Percentiles rank a stretch among this genome's conserved stretches.
phyloP scores from a whole-genome alignment of 257 asterid species.

The Solanum chaucha region DNA sequence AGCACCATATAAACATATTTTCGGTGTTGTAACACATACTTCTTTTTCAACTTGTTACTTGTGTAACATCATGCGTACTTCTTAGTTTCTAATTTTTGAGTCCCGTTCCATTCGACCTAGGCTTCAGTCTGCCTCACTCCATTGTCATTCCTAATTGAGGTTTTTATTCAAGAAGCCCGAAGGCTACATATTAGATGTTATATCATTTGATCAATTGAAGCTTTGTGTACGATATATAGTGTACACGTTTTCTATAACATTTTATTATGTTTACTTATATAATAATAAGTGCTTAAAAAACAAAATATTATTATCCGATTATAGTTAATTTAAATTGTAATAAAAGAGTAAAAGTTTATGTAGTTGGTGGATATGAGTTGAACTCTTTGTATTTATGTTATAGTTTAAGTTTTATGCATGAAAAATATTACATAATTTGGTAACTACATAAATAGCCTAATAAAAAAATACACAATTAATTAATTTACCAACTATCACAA shows the following conservation, averaged over 20 bases:
- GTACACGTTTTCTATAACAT: not conserved
- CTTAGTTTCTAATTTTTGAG: not conserved
- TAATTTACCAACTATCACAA: not conserved
- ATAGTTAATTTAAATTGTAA: not conserved
- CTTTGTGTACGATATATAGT: too few relatives aligned
- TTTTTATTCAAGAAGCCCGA: not conserved
- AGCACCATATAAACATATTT: too few relatives aligned
- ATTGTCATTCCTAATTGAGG: not conserved
- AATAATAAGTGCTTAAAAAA: not conserved
- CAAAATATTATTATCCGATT: not conserved
- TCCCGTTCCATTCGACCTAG: rapidly evolving
- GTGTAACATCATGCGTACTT: not conserved
- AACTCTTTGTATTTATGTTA: too few relatives aligned
- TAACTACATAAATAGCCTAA: not conserved
- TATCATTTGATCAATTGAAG: not conserved
- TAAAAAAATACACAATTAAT: not conserved
- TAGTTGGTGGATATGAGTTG: not conserved
- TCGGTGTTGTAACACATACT: not conserved
- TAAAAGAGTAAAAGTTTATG: not conserved
- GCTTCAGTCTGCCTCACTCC: not conserved
- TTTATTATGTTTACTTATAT: not conserved
- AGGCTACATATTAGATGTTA: not conserved
- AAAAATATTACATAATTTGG: not conserved
- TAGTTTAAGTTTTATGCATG: too few relatives aligned
- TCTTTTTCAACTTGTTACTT: too few relatives aligned